These are phyloP conservation scores for Xylariaceae sp. DNA, from an alignment of 2,329 filamentous ascomycete genomes.

Conservation along the genomic window DNA sequence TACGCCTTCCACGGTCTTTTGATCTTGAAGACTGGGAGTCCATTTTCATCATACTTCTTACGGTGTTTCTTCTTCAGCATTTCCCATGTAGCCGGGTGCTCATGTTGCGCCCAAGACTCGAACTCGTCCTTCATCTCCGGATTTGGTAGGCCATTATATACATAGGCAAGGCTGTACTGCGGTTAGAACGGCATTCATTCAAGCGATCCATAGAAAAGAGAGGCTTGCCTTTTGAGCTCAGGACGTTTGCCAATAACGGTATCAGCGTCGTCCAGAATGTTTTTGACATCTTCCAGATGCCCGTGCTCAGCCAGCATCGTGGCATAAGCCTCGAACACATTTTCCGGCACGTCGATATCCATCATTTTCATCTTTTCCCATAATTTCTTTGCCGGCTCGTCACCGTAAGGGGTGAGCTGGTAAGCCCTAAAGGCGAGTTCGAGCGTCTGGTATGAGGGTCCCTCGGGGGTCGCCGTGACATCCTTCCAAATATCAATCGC, in stretches of 20 bases:
- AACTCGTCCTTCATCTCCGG: conserved; percentile 64
- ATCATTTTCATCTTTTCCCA: conserved; percentile 69
- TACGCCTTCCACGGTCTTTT: conserved; percentile 43
- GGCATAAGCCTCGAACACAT: conserved; percentile 72
- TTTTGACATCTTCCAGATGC: conserved; percentile 62
- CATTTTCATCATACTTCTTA: conserved; percentile 38
- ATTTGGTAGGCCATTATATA: conserved; percentile 70
- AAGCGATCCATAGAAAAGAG: too few species aligned
- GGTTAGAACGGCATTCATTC: conserved; percentile 9
- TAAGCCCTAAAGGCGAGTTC: conserved; percentile 78
- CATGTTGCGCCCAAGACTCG: conserved; percentile 66
- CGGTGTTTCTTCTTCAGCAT: conserved; percentile 53
- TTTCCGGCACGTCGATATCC: conserved; percentile 71
- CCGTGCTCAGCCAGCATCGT: conserved; percentile 72
- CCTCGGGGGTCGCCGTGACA: conserved; percentile 78
- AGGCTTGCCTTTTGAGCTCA: conserved; percentile 22
- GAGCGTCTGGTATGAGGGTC: conserved; percentile 77
- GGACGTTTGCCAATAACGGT: conserved; percentile 47
- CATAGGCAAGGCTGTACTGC: conserved; percentile 55
- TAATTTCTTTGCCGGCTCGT: conserved; percentile 59
- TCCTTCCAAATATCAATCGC: conserved; percentile 80
- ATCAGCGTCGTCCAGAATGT: conserved; percentile 63
- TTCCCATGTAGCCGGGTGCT: conserved; percentile 66
- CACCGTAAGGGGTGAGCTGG: conserved; percentile 55
- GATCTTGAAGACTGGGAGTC: conserved; percentile 46